Conservation (phyloP, 2,329 filamentous ascomycete genomes). For the Colletotrichum simmondsii region DNA sequence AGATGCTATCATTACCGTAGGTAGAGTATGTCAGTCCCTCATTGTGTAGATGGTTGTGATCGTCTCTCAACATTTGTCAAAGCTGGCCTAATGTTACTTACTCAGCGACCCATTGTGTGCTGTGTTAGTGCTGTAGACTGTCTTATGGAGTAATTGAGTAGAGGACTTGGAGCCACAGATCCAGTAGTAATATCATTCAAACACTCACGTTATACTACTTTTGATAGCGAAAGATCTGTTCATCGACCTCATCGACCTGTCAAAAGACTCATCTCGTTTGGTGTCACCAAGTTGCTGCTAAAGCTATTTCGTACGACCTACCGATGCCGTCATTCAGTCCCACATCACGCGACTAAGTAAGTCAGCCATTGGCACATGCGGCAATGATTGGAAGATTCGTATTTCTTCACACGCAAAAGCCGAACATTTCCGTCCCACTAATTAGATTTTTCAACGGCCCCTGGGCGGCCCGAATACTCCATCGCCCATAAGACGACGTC, state of each 20-base stretch:
- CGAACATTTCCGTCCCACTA: conserved; percentile 2
- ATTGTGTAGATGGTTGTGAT: too few species aligned
- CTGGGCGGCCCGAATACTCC: neutral
- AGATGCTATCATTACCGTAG: neutral
- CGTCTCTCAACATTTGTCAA: too few species aligned
- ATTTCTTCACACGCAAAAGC: neutral
- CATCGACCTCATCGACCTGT: neutral
- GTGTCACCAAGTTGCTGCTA: neutral
- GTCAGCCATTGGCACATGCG: neutral
- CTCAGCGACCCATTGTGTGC: too few species aligned
- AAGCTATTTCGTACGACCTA: neutral
- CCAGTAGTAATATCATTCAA: too few species aligned
- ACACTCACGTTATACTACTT: too few species aligned
- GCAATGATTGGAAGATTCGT: neutral
- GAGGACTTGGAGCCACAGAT: too few species aligned
- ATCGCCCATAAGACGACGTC: neutral
- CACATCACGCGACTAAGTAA: neutral
- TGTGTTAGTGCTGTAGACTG: too few species aligned
- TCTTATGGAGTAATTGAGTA: too few species aligned
- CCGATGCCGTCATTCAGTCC: conserved; percentile 2
- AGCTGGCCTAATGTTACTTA: too few species aligned
- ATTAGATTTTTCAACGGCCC: neutral
- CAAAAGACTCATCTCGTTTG: neutral
- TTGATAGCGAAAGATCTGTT: too few species aligned
- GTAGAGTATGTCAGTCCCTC: neutral